These are phyloP conservation scores for Mollisiaceae sp. DNA, from an alignment of 2,329 filamentous ascomycete species.

Conservation along the genomic window DNA sequence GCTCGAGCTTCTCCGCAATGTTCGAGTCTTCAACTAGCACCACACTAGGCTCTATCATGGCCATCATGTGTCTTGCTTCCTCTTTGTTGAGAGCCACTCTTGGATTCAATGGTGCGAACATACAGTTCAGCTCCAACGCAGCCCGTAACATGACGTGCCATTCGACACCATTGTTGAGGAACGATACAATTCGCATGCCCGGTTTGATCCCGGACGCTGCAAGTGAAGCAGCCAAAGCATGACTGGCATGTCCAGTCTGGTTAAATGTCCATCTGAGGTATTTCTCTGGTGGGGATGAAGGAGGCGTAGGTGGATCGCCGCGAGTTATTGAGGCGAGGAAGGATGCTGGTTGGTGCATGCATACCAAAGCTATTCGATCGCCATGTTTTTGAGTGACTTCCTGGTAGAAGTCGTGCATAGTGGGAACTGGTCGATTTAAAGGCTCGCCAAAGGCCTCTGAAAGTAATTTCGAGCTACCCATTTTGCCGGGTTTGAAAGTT, in stretches of 20 bases:
- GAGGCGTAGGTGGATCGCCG: slow-evolving; percentile 1
- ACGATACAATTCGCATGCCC: slow-evolving; percentile 10
- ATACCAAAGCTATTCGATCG: slow-evolving; percentile 13
- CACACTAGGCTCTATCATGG: slow-evolving; percentile 20
- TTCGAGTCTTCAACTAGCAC: slow-evolving; percentile 17
- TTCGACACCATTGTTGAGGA: slow-evolving; percentile 21
- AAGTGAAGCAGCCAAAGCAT: slow-evolving; percentile 17
- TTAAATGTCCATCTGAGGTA: slow-evolving; percentile 24
- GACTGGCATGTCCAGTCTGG: slow-evolving; percentile 15
- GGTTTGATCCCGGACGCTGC: slow-evolving; percentile 13
- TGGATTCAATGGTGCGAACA: slow-evolving; percentile 21
- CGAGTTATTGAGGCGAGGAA: slow-evolving; percentile 18
- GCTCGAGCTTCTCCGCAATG: background rate
- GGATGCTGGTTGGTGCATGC: slow-evolving; percentile 22
- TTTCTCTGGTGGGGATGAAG: slow-evolving; percentile 4
- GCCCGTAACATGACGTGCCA: slow-evolving; percentile 18
- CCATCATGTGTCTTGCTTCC: slow-evolving; percentile 23
- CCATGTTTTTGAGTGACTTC: background rate
- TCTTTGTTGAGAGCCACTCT: slow-evolving; percentile 10
- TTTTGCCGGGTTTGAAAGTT: background rate
- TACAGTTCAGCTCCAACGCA: slow-evolving; percentile 21
- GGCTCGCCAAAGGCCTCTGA: slow-evolving; percentile 9
- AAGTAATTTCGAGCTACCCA: slow-evolving; percentile 1
- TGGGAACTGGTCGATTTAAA: background rate
- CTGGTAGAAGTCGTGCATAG: slow-evolving; percentile 2